Base-by-base conservation (phyloP, 257 asterid species). In the Penstemon eatonii region DNA sequence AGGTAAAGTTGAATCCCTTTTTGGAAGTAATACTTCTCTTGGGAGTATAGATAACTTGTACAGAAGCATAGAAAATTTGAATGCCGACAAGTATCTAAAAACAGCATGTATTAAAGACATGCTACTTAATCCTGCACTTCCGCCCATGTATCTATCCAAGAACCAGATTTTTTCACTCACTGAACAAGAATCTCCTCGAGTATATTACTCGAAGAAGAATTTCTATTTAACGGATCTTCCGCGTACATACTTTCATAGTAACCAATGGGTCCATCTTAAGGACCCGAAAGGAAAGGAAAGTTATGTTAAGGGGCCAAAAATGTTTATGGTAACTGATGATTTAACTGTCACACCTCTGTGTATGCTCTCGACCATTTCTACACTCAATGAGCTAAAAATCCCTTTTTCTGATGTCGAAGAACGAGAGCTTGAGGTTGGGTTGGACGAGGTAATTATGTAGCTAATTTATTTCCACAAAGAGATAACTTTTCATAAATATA, bases 241-340 rank as follows among this genome's bases (percentile, higher is more conserved):
- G 0, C 65, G 8, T 6, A 19, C 25, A 19, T 19, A 19, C 25
- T 18, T 3, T 19, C 2, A 19, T 3, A 4, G 6, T 19, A 4
- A 5, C 4, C 3, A 40, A 5, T 6, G 5, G 8, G 8, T 59
- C 54, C 10, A 49, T 5, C 12, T 11, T 53, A 71, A 52, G 8
- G 8, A 56, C 60, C 69, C 73, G 4, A 64, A 68, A 46, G 75
- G 72, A 7, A 38, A 52, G 49, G 75, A 41, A 37, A 46, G 25
- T 4, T 72, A 63, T 58, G 78, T 77, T 12, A 7, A 13, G 12
- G 70, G 59, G 6, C 10, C 59, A 2, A 7, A 5, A 8, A 38
- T 43, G 58, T 79, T 38, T 39, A 15, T 54, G 65, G 76, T 76
- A 8, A 56, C 65, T 8, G 72, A 79, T 50, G 66, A 76, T 65